Evolutionary conservation across 305 asterid genomes (phyloP).

Genomic region (Fraxinus sp.): DNA sequence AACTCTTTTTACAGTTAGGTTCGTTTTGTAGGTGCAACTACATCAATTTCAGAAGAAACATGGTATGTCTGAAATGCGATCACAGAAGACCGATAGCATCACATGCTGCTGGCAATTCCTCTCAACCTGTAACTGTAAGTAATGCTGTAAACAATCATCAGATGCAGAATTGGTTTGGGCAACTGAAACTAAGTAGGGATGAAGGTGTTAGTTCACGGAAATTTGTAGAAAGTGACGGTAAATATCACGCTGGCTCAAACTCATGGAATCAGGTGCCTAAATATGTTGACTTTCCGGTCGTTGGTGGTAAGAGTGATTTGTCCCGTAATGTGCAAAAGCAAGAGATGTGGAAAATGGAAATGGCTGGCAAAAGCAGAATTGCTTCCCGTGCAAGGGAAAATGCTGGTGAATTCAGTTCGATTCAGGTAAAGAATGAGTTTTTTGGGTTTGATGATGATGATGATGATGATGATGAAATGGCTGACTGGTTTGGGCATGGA

Average conservation of each 20-base stretch:
- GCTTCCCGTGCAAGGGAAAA: conserved; percentile 34
- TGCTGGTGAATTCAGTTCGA: conserved; percentile 28
- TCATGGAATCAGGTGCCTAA: conserved; percentile 27
- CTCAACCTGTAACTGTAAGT: conserved; percentile 30
- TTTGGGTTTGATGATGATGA: conserved; percentile 39
- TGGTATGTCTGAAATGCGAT: conserved; percentile 87
- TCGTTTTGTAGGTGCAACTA: conserved; percentile 70
- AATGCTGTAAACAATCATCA: conserved; percentile 28
- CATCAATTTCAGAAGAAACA: conserved; percentile 74
- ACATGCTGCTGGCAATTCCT: conserved; percentile 21
- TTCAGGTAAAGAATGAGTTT: conserved; percentile 16
- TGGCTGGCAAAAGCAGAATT: conserved; percentile 31
- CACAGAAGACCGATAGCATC: conserved; percentile 65
- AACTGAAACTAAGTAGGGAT: conserved; percentile 28
- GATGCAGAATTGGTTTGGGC: conserved; percentile 37
- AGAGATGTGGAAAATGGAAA: conserved; percentile 56
- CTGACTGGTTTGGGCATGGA: conserved; percentile 64
- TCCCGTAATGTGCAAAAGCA: conserved; percentile 46
- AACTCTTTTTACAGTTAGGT: neutral
- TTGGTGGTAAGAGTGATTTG: conserved; percentile 70
- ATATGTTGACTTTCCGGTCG: conserved; percentile 59
- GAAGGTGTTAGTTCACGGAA: conserved; percentile 17
- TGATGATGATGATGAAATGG: conserved; percentile 56
- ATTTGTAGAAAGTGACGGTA: neutral
- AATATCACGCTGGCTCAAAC: neutral